Evolutionary conservation across 2,329 filamentous ascomycete genomes (phyloP).

Genomic region (Dothideomycetes sp.): DNA sequence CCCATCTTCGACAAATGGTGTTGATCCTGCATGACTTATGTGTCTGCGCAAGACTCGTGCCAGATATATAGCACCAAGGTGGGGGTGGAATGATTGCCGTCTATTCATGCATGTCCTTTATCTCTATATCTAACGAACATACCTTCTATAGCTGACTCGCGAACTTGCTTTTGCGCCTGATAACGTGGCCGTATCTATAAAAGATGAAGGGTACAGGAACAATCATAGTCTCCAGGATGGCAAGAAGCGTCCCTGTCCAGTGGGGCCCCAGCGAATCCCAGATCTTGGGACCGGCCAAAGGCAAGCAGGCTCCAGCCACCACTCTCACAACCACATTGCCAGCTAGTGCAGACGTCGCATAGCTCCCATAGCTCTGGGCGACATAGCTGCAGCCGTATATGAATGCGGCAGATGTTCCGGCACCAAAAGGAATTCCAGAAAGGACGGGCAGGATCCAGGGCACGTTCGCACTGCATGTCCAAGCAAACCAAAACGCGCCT

Average conservation of each 20-base stretch:
- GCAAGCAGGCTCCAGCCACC: conserved; percentile 28
- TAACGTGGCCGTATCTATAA: conserved; percentile 27
- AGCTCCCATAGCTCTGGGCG: conserved; percentile 45
- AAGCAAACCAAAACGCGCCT: conserved; percentile 39
- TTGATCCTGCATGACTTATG: no score
- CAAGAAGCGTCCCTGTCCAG: conserved; percentile 23
- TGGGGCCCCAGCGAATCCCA: conserved; percentile 27
- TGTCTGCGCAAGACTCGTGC: no score
- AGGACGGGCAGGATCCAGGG: conserved; percentile 16
- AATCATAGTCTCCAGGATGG: conserved; percentile 19
- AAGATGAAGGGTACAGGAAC: conserved; percentile 33
- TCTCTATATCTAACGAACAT: conserved; percentile 1
- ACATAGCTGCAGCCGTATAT: conserved; percentile 45
- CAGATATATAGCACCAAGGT: no score
- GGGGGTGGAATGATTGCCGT: no score
- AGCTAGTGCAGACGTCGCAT: conserved; percentile 38
- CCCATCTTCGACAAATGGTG: no score
- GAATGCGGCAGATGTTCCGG: conserved; percentile 20
- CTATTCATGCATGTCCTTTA: conserved; percentile 1
- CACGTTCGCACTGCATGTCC: conserved; percentile 4
- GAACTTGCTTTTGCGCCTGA: conserved; percentile 18
- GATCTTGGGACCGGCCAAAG: conserved; percentile 26
- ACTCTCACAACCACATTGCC: conserved; percentile 29
- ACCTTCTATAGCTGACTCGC: conserved; percentile 2
- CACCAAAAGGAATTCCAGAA: conserved; percentile 3